phyloP scores from a whole-genome alignment of 805 yeast species.

The Hanseniaspora thailandica region DNA sequence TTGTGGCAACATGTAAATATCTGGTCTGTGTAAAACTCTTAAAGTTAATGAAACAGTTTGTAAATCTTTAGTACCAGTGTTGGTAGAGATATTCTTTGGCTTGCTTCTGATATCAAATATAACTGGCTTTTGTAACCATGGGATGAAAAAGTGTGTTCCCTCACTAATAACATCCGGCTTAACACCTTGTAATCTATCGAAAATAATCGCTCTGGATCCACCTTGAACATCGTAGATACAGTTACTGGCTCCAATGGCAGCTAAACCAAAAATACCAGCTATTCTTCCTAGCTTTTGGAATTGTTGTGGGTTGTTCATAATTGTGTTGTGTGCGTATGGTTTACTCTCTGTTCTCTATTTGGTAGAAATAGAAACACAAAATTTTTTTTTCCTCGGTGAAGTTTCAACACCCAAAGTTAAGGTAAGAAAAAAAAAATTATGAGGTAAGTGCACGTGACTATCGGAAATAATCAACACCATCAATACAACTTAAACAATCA shows the following conservation, averaged over 20 bases:
- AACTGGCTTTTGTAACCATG: conserved; percentile 91
- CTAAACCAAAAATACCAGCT: conserved; percentile 51
- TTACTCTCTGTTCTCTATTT: too few relatives aligned
- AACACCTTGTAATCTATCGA: conserved; percentile 84
- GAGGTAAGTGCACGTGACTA: too few relatives aligned
- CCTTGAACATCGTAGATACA: conserved; percentile 92
- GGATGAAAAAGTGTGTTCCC: conserved; percentile 89
- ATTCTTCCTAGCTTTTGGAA: conserved; percentile 20
- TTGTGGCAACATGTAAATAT: conserved; percentile 63
- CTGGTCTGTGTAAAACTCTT: conserved; percentile 90
- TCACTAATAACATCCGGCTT: conserved; percentile 83
- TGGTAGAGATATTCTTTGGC: conserved; percentile 85
- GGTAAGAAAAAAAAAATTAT: too few relatives aligned
- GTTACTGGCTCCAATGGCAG: conserved; percentile 60
- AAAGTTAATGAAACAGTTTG: conserved; percentile 90
- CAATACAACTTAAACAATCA: too few relatives aligned
- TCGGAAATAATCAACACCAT: too few relatives aligned
- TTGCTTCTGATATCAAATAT: conserved; percentile 88
- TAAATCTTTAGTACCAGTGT: conserved; percentile 93
- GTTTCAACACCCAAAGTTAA: too few relatives aligned
- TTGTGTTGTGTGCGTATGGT: background rate
- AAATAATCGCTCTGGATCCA: conserved; percentile 89
- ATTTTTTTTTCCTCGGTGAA: too few relatives aligned
- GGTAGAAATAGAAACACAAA: too few relatives aligned
- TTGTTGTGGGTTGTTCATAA: conserved; percentile 18